A percentile compares a stretch with the other conserved stretches of the same genome.
These are phyloP conservation scores for Gyrodon lividus DNA, from an alignment of 768 basidiomycete species.

Conservation along the genomic window DNA sequence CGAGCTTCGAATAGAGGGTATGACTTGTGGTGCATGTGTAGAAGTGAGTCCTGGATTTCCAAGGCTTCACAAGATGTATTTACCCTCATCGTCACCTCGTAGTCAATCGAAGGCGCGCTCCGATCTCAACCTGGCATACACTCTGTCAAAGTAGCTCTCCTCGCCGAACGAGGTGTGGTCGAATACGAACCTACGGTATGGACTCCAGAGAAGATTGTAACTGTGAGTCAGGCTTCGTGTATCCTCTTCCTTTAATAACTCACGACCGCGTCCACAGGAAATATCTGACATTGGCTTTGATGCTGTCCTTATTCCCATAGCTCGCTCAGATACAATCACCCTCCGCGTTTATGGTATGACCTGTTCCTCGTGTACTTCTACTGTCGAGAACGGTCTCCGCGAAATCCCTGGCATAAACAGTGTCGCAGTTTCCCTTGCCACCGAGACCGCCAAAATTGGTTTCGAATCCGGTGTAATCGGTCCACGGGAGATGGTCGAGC, in stretches of 20 bases:
- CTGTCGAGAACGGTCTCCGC: conserved; percentile 69
- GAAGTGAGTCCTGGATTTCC: conserved; percentile 51
- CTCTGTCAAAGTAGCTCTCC: conserved; percentile 91
- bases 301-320: conserved; percentile 69
- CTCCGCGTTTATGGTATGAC: conserved; percentile 92
- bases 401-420: conserved; percentile 70
- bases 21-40: conserved; percentile 89
- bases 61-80: neutral
- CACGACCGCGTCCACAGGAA: conserved; percentile 52
- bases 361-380: conserved; percentile 75
- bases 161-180: conserved; percentile 89
- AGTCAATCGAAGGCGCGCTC: conserved; percentile 87
- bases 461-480: conserved; percentile 75
- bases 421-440: conserved; percentile 72
- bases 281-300: conserved; percentile 93
- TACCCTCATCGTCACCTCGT: neutral
- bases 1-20: conserved; percentile 81
- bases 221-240: conserved; percentile 38
- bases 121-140: conserved; percentile 84
- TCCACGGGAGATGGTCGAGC: conserved; percentile 85
- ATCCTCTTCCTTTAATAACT: conserved; percentile 1
- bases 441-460: conserved; percentile 69
- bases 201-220: conserved; percentile 76
- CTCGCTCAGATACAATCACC: conserved; percentile 63
- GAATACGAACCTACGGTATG: conserved; percentile 87